phyloP scores from a whole-genome alignment of 352 stramenopile species.

The Lagenidium sp. region DNA sequence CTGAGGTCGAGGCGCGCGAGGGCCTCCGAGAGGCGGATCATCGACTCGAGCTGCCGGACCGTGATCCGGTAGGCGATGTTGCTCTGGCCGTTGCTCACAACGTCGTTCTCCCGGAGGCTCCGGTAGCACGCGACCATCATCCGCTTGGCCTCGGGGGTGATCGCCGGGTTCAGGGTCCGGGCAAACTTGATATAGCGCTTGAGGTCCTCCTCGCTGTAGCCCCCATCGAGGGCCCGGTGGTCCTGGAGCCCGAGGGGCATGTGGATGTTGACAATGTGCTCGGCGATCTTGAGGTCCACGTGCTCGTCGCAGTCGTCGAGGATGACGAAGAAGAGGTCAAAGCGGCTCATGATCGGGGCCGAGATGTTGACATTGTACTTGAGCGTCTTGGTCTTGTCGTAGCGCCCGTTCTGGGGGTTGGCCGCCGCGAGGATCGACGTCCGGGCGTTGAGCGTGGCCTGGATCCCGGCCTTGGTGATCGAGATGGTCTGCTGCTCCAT shows the following conservation, averaged over 20 bases:
- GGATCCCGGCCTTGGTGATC: constrained; percentile 99
- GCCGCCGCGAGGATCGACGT: constrained; percentile 99
- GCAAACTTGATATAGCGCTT: constrained; percentile 95
- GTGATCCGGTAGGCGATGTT: constrained; percentile 98
- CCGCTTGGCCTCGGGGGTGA: constrained; percentile 66
- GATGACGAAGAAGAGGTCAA: constrained; percentile 99
- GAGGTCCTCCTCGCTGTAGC: constrained; percentile 81
- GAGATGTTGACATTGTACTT: constrained; percentile 89
- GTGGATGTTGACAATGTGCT: constrained; percentile 98
- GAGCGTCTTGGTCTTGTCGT: constrained; percentile 88
- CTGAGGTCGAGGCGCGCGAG: constrained; percentile 94
- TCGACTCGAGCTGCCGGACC: constrained; percentile 97
- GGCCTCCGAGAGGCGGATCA: constrained; percentile 97
- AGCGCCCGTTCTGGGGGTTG: constrained; percentile 96
- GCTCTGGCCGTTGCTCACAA: constrained; percentile 86
- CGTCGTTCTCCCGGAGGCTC: constrained; percentile 94
- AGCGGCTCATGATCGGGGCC: constrained; percentile 97
- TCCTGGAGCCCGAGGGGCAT: constrained; percentile 53
- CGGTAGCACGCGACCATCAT: constrained; percentile 98
- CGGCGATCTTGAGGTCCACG: constrained; percentile 92
- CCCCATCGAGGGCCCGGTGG: constrained; percentile 2
- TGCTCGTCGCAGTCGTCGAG: constrained; percentile 97
- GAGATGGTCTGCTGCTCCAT: constrained; percentile 99
- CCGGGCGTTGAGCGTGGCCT: constrained; percentile 98
- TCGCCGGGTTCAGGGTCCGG: constrained; percentile 58